Evolutionary conservation across 2,329 filamentous ascomycete genomes (phyloP).

Genomic region (Cladosporium oxysporum): DNA sequence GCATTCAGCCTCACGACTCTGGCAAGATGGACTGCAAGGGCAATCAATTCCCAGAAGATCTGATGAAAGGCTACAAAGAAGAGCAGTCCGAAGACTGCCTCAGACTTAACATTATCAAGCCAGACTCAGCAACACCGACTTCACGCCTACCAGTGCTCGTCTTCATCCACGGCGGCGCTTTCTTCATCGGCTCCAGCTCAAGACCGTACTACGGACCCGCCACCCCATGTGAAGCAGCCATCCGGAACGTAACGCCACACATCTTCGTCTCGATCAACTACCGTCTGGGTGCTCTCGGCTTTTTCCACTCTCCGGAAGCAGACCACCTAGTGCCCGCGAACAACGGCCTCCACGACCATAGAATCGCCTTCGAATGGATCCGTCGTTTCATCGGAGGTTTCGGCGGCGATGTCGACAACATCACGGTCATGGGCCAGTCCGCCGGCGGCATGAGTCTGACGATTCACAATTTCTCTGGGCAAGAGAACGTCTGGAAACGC

Average conservation of each 20-base stretch:
- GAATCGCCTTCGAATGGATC: conserved; percentile 39
- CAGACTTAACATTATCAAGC: conserved; percentile 55
- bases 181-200: conserved; percentile 51
- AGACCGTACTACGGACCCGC: conserved; percentile 51
- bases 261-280: conserved; percentile 56
- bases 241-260: not conserved
- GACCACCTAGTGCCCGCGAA: conserved; percentile 26
- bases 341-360: conserved; percentile 33
- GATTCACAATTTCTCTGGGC: conserved; percentile 20
- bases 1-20: conserved; percentile 3
- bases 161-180: conserved; percentile 57
- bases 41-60: not conserved
- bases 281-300: conserved; percentile 37
- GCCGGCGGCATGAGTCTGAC: conserved; percentile 26
- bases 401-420: conserved; percentile 27
- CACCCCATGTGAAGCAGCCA: not conserved
- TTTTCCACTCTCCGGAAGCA: conserved; percentile 26
- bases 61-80: not conserved
- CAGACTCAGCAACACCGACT: conserved; percentile 25
- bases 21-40: conserved; percentile 10
- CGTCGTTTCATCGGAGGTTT: conserved; percentile 28
- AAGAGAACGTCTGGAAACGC: conserved; percentile 21
- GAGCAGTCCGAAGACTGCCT: conserved; percentile 44
- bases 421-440: conserved; percentile 25
- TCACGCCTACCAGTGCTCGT: conserved; percentile 50